Evolutionary conservation across 495 filamentous ascomycete genomes (phyloP).

Genomic region (Penicillium crystallinum): DNA sequence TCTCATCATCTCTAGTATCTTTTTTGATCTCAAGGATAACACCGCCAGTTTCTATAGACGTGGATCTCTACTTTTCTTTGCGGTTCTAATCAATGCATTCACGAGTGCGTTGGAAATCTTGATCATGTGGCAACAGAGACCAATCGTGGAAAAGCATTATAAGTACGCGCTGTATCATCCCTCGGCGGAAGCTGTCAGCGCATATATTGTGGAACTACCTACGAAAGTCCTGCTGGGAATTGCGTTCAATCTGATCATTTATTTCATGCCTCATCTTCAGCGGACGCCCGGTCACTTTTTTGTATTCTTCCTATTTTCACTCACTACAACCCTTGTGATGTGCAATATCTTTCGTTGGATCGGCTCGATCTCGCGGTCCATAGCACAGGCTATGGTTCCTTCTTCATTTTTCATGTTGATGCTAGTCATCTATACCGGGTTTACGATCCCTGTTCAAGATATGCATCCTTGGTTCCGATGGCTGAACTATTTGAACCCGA

Average conservation of each 20-base stretch:
- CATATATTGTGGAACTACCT: constrained; percentile 77
- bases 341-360: constrained; percentile 75
- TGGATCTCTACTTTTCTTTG: constrained; percentile 84
- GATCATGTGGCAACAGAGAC: constrained; percentile 78
- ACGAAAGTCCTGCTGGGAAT: constrained; percentile 50
- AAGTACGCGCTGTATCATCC: constrained; percentile 92
- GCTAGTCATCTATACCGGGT: constrained; percentile 85
- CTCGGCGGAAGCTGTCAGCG: constrained; percentile 78
- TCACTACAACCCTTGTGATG: constrained; percentile 64
- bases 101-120: constrained; percentile 69
- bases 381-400: constrained; percentile 80
- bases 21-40: constrained; percentile 61
- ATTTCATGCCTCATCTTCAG: constrained; percentile 81
- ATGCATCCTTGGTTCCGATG: constrained; percentile 85
- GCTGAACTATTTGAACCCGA: constrained; percentile 82
- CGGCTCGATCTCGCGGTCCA: constrained; percentile 68
- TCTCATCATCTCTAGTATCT: constrained; percentile 75
- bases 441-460: constrained; percentile 64
- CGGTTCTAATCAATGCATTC: constrained; percentile 81
- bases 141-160: constrained; percentile 87
- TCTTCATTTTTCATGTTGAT: constrained; percentile 76
- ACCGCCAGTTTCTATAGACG: constrained; percentile 71
- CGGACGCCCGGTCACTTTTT: constrained; percentile 79
- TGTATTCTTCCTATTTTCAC: constrained; percentile 54
- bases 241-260: constrained; percentile 66